Evolutionary conservation across 2,329 filamentous ascomycete genomes (phyloP).

Genomic region (Aspergillus sp.): DNA sequence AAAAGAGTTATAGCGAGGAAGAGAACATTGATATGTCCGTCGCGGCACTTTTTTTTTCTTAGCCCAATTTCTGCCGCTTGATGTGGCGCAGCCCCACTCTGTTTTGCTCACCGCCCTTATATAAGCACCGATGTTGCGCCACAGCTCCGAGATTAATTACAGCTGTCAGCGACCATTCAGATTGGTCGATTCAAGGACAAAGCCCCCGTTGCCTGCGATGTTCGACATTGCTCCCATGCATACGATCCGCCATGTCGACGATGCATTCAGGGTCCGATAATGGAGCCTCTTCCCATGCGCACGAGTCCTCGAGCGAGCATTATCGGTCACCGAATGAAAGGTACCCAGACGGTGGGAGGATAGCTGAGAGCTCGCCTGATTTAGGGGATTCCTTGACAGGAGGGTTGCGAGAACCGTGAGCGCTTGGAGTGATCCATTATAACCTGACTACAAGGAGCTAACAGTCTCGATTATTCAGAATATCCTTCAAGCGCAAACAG

Average conservation of each 20-base stretch:
- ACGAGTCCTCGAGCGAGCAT: constrained; percentile 11
- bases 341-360: constrained; percentile 20
- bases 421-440: not conserved
- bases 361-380: constrained; percentile 4
- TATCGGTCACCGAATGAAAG: constrained; percentile 13
- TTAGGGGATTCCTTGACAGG: constrained; percentile 29
- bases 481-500: constrained; percentile 45
- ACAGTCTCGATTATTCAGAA: constrained; percentile 21
- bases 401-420: constrained; percentile 36
- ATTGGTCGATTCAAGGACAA: constrained; percentile 9
- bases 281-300: constrained; percentile 15
- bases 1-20: constrained; percentile 27
- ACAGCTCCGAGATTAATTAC: constrained; percentile 20
- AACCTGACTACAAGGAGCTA: constrained; percentile 6
- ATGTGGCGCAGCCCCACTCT: constrained; percentile 28
- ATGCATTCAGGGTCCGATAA: constrained; percentile 19
- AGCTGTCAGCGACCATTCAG: constrained; percentile 10
- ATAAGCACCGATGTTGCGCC: constrained; percentile 24
- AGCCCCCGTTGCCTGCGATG: constrained; percentile 15
- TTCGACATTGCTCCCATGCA: constrained; percentile 16
- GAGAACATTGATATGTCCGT: constrained; percentile 12
- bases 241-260: constrained; percentile 28
- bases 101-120: constrained; percentile 26
- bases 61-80: constrained; percentile 22
- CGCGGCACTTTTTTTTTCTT: constrained; percentile 26